These are phyloP conservation scores for Curvularia lunata DNA, from an alignment of 2,329 filamentous ascomycete genomes.

Conservation along the genomic window DNA sequence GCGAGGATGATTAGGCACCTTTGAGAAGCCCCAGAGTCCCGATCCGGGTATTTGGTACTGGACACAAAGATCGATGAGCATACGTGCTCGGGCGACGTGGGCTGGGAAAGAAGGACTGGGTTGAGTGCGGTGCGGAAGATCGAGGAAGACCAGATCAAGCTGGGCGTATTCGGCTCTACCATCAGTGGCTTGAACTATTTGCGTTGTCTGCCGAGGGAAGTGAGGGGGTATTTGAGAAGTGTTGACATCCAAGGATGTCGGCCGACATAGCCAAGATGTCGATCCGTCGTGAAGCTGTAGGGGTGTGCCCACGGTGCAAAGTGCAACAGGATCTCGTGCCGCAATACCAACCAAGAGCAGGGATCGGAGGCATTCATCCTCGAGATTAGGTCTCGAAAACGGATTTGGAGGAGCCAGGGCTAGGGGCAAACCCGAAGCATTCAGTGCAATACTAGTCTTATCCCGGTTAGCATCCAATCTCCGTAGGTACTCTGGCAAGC, in stretches of 20 bases:
- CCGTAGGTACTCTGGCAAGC: constrained; percentile 49
- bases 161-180: constrained; percentile 49
- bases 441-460: constrained; percentile 52
- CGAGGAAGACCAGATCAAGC: constrained; percentile 51
- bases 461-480: constrained; percentile 53
- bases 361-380: constrained; percentile 52
- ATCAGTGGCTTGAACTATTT: constrained; percentile 40
- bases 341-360: constrained; percentile 51
- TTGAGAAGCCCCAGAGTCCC: constrained; percentile 38
- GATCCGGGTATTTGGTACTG: constrained; percentile 31
- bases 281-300: constrained; percentile 43
- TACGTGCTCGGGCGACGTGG: constrained; percentile 40
- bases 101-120: constrained; percentile 37
- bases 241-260: constrained; percentile 33
- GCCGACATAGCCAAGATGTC: constrained; percentile 43
- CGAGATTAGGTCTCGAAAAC: constrained; percentile 40
- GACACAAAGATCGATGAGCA: constrained; percentile 46
- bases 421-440: constrained; percentile 50
- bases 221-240: constrained; percentile 13
- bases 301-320: constrained; percentile 48
- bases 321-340: constrained; percentile 50
- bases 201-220: constrained; percentile 19
- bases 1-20: constrained; percentile 38
- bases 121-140: constrained; percentile 37
- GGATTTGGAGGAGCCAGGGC: constrained; percentile 40